Percentiles rank a stretch among this genome's conserved stretches.
Conservation (phyloP, 2,329 filamentous ascomycete species). For the Pyricularia sp. region DNA sequence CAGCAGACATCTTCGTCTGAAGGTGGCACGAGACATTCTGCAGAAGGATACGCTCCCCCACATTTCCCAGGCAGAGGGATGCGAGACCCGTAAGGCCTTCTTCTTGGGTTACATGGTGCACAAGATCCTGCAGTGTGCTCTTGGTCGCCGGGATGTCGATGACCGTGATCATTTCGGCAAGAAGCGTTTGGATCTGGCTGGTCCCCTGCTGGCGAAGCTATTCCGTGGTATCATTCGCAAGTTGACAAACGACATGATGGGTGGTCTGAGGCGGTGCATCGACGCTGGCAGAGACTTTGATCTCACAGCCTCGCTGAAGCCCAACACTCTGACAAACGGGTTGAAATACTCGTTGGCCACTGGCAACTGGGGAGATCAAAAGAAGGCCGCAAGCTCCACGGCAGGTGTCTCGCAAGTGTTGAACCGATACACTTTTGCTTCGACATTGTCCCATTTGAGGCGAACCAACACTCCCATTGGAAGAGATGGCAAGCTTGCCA, state of each 20-base stretch:
- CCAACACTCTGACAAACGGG: slow-evolving; percentile 82
- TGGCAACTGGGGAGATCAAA: slow-evolving; percentile 99
- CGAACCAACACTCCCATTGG: slow-evolving; percentile 97
- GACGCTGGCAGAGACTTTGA: slow-evolving; percentile 87
- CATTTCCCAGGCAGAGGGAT: slow-evolving; percentile 90
- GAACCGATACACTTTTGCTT: slow-evolving; percentile 95
- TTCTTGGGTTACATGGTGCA: slow-evolving; percentile 99
- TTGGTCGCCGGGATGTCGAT: slow-evolving; percentile 88
- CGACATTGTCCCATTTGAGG: slow-evolving; percentile 90
- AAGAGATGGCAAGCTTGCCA: slow-evolving; percentile 95
- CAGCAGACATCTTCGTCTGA: slow-evolving; percentile 77
- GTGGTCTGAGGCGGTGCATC: slow-evolving; percentile 85
- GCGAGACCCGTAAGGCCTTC: slow-evolving; percentile 92
- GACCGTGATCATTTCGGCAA: slow-evolving; percentile 99
- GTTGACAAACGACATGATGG: slow-evolving; percentile 82
- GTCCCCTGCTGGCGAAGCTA: slow-evolving; percentile 87
- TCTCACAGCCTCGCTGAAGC: slow-evolving; percentile 82
- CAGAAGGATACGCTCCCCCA: slow-evolving; percentile 96
- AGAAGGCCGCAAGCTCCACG: slow-evolving; percentile 91
- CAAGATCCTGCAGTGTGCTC: slow-evolving; percentile 82
- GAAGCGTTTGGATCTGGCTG: slow-evolving; percentile 92
- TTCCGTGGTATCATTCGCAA: slow-evolving; percentile 89
- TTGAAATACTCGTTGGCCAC: slow-evolving; percentile 95
- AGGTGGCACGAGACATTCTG: slow-evolving; percentile 86
- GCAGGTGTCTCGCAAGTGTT: slow-evolving; percentile 97